These are phyloP conservation scores for Suillus discolor DNA, from an alignment of 768 basidiomycete species.

Conservation along the genomic window DNA sequence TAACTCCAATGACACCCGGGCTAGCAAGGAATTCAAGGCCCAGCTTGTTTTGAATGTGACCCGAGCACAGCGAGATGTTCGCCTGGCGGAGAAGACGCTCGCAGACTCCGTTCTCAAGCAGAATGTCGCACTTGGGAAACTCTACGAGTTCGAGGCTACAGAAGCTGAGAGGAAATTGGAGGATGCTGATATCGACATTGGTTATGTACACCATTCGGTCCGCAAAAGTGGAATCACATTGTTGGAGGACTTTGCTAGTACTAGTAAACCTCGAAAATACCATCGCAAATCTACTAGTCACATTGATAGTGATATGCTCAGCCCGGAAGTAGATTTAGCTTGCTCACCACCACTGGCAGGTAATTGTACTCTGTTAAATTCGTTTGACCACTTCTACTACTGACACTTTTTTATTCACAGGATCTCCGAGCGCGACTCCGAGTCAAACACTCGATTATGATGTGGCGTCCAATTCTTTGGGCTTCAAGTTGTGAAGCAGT, in stretches of 20 bases:
- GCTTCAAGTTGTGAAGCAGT: too few relatives aligned
- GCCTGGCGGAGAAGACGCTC: not conserved
- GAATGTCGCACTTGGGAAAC: not conserved
- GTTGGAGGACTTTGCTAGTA: not conserved
- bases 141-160: not conserved
- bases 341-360: too few relatives aligned
- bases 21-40: too few relatives aligned
- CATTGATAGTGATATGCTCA: not conserved
- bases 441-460: too few relatives aligned
- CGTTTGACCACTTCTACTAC: not conserved
- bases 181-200: not conserved
- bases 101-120: not conserved
- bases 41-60: too few relatives aligned
- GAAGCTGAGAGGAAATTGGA: too few relatives aligned
- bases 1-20: too few relatives aligned
- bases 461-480: too few relatives aligned
- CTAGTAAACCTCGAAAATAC: not conserved
- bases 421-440: not conserved
- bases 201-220: not conserved
- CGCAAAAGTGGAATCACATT: not conserved
- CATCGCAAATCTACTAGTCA: not conserved
- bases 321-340: not conserved
- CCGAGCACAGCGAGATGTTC: not conserved
- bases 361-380: not conserved
- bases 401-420: not conserved